Evolutionary conservation across 345 rosid genomes (phyloP).

Genomic region (Salix caprea): DNA sequence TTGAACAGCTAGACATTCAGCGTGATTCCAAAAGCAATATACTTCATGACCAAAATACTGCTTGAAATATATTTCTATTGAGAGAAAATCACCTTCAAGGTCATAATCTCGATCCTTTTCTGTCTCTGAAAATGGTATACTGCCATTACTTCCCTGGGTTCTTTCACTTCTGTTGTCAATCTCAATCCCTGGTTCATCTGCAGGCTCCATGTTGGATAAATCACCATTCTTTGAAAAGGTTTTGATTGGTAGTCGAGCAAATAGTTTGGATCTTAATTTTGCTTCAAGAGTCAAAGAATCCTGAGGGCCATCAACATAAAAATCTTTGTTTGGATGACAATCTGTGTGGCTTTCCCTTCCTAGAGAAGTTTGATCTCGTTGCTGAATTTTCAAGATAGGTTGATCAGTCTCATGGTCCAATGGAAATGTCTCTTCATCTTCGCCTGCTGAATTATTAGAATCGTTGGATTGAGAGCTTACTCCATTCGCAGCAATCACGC

Average conservation of each 20-base stretch:
- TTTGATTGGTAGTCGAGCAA: constrained; percentile 58
- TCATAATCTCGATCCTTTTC: constrained; percentile 39
- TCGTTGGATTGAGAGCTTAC: constrained; percentile 51
- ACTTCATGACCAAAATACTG: not conserved
- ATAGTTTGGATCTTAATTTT: constrained; percentile 71
- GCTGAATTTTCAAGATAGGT: constrained; percentile 33
- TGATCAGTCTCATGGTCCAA: constrained; percentile 40
- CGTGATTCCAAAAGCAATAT: not conserved
- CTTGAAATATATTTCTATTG: not conserved
- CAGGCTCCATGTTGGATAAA: constrained; percentile 35
- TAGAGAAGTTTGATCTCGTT: constrained; percentile 26
- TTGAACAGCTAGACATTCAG: constrained; percentile 6
- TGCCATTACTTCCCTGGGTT: constrained; percentile 48
- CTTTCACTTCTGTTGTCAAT: constrained; percentile 59
- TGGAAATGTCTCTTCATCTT: constrained; percentile 55
- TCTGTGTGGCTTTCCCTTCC: constrained; percentile 25
- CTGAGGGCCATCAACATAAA: constrained; percentile 28
- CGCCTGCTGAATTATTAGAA: constrained; percentile 52
- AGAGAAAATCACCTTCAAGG: constrained; percentile 43
- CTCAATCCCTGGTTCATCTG: constrained; percentile 45
- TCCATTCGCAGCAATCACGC: constrained; percentile 39
- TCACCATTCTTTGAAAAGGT: constrained; percentile 40
- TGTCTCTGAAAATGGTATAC: constrained; percentile 38
- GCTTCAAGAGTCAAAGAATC: constrained; percentile 77
- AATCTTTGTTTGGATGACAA: constrained; percentile 13